These are phyloP conservation scores for Phytophthora aleatoria DNA, from an alignment of 352 stramenopile species.

Conservation along the genomic window DNA sequence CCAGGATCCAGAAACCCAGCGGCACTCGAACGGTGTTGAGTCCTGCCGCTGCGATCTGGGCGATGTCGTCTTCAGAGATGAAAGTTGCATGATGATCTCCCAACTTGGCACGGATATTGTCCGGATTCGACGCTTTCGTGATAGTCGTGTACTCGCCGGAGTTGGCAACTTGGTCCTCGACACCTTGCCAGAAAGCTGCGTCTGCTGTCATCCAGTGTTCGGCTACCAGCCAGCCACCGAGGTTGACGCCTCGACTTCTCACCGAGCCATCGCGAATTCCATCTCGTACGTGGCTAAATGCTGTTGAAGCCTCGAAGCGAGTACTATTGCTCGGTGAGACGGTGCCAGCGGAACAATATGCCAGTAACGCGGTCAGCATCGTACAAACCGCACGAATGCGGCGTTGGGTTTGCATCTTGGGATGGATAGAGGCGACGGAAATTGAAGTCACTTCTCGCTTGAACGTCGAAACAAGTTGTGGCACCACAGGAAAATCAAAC, in stretches of 20 bases:
- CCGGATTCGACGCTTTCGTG: conserved; percentile 40
- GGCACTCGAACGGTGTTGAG: conserved; percentile 69
- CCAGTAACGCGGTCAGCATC: not conserved
- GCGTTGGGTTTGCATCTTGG: conserved; percentile 13
- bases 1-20: conserved; percentile 61
- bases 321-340: conserved; percentile 11
- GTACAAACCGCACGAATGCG: not conserved
- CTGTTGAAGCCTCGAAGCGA: not conserved
- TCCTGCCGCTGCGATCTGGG: conserved; percentile 46
- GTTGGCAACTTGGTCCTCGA: conserved; percentile 42
- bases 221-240: conserved; percentile 82
- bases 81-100: conserved; percentile 61
- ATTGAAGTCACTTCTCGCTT: not conserved
- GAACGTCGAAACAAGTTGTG: conserved; percentile 9
- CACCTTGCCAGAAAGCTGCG: conserved; percentile 57
- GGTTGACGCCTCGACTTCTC: conserved; percentile 72
- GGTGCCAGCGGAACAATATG: conserved; percentile 2
- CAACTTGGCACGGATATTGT: conserved; percentile 46
- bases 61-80: conserved; percentile 70
- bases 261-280: conserved; percentile 42
- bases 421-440: not conserved
- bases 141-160: conserved; percentile 76
- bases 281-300: conserved; percentile 30
- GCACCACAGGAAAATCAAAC: not conserved
- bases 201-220: conserved; percentile 83